Base-by-base conservation (phyloP, 495 filamentous ascomycete species). In the Podospora australis region DNA sequence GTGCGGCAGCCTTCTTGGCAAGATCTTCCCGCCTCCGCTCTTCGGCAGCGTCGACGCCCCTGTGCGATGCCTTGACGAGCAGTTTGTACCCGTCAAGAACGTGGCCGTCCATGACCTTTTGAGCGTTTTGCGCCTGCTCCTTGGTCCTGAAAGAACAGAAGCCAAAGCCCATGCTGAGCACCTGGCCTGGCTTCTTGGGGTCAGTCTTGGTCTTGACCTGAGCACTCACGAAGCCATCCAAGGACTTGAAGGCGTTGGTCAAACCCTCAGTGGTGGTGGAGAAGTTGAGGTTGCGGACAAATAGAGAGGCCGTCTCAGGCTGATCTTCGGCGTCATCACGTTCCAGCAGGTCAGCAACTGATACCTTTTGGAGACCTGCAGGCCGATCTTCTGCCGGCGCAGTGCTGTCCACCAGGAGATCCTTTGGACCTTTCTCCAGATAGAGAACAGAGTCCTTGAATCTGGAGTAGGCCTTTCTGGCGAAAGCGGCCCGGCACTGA, bases 91-190 rank as follows among this genome's bases (percentile, higher is more conserved):
- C 81, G 49, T 94, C 88, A 13, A 99, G 78, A 38, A 77, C 77
- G 61, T 87, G 80, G 39, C 88, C 89, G 62, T 96, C 81, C 90
- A 99, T 95, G 21, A 81, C 80, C 52, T 75, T 75, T 40, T 84
- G 71, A 30, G 90, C 92, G 14, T 85, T 81, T 48, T 87, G 77
- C 8, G 91, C 91, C 38, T 89, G 79, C 13, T 69, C 75, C 50
- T 86, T 86, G 46, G 79, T 82, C 29, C 73, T 75, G 66, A 99
- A 99, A 48, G 95, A 90, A 43, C 85, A 79, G 56, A 99, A 99
- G 32, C 90, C 92, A 62, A 95, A 96, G 7, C 92, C 92, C 91
- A 96, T 96, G 56, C 87, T 94, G 36, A 97, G 79, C 2, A 81
- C 72, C 64, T 90, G 83, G 5, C 82, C 88, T 1, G 87, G 83